Percentiles rank a stretch among this genome's conserved stretches.
These are phyloP conservation scores for Lachnellula occidentalis DNA, from an alignment of 2,329 filamentous ascomycete genomes.

Conservation along the genomic window DNA sequence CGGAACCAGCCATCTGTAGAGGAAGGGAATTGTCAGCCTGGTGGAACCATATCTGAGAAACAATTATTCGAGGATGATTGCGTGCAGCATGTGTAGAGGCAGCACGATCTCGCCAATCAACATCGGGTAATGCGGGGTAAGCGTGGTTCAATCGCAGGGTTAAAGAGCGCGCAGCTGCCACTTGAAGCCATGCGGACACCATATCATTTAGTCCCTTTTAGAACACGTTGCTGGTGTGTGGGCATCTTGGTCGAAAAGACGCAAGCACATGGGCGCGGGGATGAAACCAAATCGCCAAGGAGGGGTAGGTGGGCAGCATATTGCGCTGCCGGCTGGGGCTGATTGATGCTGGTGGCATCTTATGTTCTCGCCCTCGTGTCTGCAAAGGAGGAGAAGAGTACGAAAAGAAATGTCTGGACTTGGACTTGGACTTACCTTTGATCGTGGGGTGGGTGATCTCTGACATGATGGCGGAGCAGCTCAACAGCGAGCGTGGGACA, in stretches of 20 bases:
- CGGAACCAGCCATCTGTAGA: conserved; percentile 96
- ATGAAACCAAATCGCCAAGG: background rate
- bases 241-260: background rate
- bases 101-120: conserved; percentile 1
- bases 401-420: background rate
- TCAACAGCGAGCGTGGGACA: too few relatives aligned
- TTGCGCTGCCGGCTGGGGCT: background rate
- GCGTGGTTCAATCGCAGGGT: background rate
- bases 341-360: background rate
- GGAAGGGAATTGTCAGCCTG: conserved; percentile 12
- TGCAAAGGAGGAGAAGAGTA: conserved; percentile 1
- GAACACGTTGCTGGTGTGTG: background rate
- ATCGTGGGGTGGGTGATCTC: conserved; percentile 54
- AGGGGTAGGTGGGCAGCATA: background rate
- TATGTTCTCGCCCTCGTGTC: background rate
- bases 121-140: conserved; percentile 5
- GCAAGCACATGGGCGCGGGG: background rate
- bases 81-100: background rate
- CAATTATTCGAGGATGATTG: background rate
- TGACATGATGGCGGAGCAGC: conserved; percentile 36
- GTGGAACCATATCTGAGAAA: background rate
- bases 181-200: background rate
- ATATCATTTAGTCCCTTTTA: background rate
- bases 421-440: conserved; percentile 42
- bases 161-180: background rate